A percentile compares a stretch with the other conserved stretches of the same genome.
phyloP scores from a whole-genome alignment of 1,139 yeast genomes.

The Yamadazyma atlantica region DNA sequence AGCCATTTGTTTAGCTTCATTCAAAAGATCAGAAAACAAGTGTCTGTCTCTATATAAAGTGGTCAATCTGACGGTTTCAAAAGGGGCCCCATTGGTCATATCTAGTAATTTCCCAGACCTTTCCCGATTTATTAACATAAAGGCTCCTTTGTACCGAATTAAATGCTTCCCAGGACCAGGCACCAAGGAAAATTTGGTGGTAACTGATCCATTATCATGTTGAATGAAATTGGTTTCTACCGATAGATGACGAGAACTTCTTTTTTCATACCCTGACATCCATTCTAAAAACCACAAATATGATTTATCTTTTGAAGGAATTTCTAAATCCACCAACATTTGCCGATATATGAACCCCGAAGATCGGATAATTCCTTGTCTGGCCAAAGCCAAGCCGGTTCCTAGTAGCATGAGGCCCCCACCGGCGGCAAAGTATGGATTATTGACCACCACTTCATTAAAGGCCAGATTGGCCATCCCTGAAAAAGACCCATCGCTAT shows the following conservation, averaged over 20 bases:
- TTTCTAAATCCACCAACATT: slow-evolving; percentile 86
- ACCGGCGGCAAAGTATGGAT: slow-evolving; percentile 96
- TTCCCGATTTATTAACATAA: slow-evolving; percentile 84
- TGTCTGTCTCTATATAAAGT: slow-evolving; percentile 81
- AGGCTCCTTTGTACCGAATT: slow-evolving; percentile 82
- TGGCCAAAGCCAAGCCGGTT: slow-evolving; percentile 75
- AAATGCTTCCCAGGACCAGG: slow-evolving; percentile 98
- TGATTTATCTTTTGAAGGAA: slow-evolving; percentile 90
- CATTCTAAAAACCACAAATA: slow-evolving; percentile 94
- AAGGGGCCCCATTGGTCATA: slow-evolving; percentile 88
- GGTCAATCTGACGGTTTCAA: slow-evolving; percentile 90
- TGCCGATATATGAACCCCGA: slow-evolving; percentile 76
- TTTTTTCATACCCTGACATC: slow-evolving; percentile 82
- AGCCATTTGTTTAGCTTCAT: slow-evolving; percentile 85
- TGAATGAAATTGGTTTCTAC: slow-evolving; percentile 87
- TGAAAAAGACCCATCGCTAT: slow-evolving; percentile 38
- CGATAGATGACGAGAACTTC: slow-evolving; percentile 80
- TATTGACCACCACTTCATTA: slow-evolving; percentile 60
- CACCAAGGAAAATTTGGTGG: slow-evolving; percentile 86
- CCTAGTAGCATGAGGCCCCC: slow-evolving; percentile 96
- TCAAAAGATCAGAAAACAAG: slow-evolving; percentile 68
- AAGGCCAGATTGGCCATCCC: slow-evolving; percentile 41
- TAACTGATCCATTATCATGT: slow-evolving; percentile 90
- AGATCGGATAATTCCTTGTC: slow-evolving; percentile 65
- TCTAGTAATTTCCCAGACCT: slow-evolving; percentile 88